These are phyloP conservation scores for Lobosporangium transversale DNA, from an alignment of 192 early-diverging fungal species.

Conservation along the genomic window DNA sequence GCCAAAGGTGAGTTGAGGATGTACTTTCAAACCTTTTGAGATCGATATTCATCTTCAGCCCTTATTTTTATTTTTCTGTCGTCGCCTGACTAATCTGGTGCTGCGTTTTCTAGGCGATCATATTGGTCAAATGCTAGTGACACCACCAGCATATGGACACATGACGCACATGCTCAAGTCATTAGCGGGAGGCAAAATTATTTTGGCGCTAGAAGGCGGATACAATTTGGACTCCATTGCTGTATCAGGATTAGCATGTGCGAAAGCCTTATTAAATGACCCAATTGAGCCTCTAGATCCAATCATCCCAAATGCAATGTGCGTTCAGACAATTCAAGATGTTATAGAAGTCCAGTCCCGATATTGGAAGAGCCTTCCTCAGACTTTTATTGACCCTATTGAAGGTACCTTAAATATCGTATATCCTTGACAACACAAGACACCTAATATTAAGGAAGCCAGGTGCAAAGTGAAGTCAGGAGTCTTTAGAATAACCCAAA, in stretches of 20 bases:
- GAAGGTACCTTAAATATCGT: constrained; percentile 36
- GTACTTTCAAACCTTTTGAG: not conserved
- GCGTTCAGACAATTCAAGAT: constrained; percentile 57
- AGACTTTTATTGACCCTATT: constrained; percentile 27
- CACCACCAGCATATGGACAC: constrained; percentile 83
- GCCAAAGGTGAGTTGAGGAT: constrained; percentile 57
- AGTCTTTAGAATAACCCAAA: not conserved
- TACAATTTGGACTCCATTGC: constrained; percentile 84
- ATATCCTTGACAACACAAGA: no score
- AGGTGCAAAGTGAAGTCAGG: no score
- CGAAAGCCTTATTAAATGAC: constrained; percentile 75
- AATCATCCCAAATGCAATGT: constrained; percentile 52
- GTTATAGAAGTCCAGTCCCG: constrained; percentile 58
- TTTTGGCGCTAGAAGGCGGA: constrained; percentile 90
- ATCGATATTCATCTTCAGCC: not conserved
- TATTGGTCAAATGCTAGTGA: constrained; percentile 85
- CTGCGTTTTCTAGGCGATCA: constrained; percentile 68
- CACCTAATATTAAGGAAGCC: no score
- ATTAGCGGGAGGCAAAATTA: constrained; percentile 80
- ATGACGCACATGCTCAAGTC: constrained; percentile 86
- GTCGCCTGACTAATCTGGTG: no score
- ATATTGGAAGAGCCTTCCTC: constrained; percentile 60
- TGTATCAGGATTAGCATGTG: constrained; percentile 80
- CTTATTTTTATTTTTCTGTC: no score
- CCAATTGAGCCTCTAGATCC: constrained; percentile 52